These are phyloP conservation scores for Candida hispaniensis DNA, from an alignment of 805 yeast species.

Conservation along the genomic window DNA sequence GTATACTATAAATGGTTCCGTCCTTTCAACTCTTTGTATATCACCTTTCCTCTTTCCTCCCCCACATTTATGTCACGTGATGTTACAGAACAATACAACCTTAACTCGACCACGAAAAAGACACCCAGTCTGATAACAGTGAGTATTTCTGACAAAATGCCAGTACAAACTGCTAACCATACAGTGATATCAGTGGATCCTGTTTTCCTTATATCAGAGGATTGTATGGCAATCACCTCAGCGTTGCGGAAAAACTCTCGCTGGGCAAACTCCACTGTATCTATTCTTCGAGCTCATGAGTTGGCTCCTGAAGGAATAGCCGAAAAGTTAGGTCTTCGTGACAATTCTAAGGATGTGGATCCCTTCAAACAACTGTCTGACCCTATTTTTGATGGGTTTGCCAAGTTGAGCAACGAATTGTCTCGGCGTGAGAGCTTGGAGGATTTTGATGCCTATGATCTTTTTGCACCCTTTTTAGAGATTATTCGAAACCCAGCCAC, in stretches of 20 bases:
- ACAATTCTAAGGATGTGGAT: conserved; percentile 10
- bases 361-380: no score
- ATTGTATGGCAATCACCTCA: conserved; percentile 74
- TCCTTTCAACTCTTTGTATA: no score
- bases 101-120: no score
- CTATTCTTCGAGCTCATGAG: conserved; percentile 58
- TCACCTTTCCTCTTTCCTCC: no score
- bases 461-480: conserved; percentile 77
- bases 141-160: no score
- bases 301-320: conserved; percentile 35
- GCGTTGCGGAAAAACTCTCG: conserved; percentile 83
- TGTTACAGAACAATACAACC: no score
- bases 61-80: no score
- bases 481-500: conserved; percentile 76
- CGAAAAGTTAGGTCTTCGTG: conserved; percentile 28
- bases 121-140: no score
- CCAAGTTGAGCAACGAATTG: conserved; percentile 65
- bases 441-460: conserved; percentile 56
- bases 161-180: no score
- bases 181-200: conserved; percentile 48
- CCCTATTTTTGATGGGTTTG: conserved; percentile 67
- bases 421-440: conserved; percentile 42
- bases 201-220: conserved; percentile 72
- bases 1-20: no score
- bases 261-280: conserved; percentile 68